A percentile compares a stretch with the other conserved stretches of the same genome.
Conservation (phyloP, 148 eudicot genomes). For the Suaeda aralocaspica region DNA sequence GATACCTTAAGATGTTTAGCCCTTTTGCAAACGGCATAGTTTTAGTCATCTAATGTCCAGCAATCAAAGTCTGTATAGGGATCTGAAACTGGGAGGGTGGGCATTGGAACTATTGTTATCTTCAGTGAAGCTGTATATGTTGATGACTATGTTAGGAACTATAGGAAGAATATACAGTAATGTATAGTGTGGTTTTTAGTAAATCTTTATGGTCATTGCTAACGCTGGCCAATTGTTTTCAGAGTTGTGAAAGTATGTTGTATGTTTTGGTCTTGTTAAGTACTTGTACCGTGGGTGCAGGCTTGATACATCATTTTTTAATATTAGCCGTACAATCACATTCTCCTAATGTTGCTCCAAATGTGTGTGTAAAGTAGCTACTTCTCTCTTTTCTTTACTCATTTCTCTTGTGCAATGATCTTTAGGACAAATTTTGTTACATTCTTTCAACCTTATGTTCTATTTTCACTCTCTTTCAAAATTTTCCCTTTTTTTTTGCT, state of each 20-base stretch:
- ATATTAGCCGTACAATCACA: background rate
- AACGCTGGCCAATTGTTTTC: no score
- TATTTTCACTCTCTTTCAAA: no score
- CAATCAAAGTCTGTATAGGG: conserved; percentile 1
- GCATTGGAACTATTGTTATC: background rate
- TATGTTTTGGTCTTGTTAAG: background rate
- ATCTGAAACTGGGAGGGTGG: background rate
- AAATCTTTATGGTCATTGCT: no score
- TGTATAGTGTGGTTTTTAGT: no score
- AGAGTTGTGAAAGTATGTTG: background rate
- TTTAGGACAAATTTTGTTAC: no score
- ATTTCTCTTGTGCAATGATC: background rate
- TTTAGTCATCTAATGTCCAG: background rate
- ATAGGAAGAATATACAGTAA: no score
- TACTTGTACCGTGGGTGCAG: background rate
- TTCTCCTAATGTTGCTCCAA: background rate
- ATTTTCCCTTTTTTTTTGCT: background rate
- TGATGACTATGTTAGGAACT: background rate
- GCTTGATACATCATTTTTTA: background rate
- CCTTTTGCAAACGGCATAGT: background rate
- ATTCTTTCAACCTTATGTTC: no score
- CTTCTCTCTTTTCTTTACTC: background rate
- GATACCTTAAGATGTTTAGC: background rate
- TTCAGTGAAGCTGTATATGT: background rate
- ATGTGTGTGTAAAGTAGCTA: background rate